These are phyloP conservation scores for Sphagnum magellanicum DNA, from an alignment of 228 moss, liverwort and hornwort genomes.

Conservation along the genomic window DNA sequence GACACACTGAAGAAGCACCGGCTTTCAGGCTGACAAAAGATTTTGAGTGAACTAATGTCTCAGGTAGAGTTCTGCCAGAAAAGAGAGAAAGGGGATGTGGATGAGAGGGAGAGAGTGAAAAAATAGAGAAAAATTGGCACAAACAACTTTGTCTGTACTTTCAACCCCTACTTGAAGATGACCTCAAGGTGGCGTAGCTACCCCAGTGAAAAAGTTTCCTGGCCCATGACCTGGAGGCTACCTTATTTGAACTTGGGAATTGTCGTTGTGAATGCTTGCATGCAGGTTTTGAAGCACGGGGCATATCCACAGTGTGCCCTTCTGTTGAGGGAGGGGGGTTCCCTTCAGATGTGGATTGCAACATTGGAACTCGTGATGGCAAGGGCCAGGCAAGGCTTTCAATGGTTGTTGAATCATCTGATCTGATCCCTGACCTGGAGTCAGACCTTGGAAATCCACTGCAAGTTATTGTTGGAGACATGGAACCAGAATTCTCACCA, in stretches of 20 bases:
- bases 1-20: too few relatives aligned
- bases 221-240: constrained; percentile 22
- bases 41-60: too few relatives aligned
- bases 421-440: constrained; percentile 49
- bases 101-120: too few relatives aligned
- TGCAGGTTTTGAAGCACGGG: constrained; percentile 33
- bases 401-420: constrained; percentile 43
- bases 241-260: constrained; percentile 19
- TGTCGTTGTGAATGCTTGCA: constrained; percentile 14
- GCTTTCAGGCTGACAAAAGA: too few relatives aligned
- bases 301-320: constrained; percentile 12
- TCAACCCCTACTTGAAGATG: constrained; percentile 10
- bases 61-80: too few relatives aligned
- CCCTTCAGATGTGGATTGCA: constrained; percentile 20
- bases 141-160: not conserved
- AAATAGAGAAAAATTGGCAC: not conserved
- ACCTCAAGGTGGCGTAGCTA: constrained; percentile 39
- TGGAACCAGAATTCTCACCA: constrained; percentile 39
- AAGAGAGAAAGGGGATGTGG: too few relatives aligned
- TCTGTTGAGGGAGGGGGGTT: constrained; percentile 10
- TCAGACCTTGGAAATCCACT: constrained; percentile 49
- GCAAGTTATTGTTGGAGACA: constrained; percentile 50
- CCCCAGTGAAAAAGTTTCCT: constrained; percentile 40
- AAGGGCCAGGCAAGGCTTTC: constrained; percentile 44
- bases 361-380: constrained; percentile 26